Conservation (phyloP, 345 rosid species). For the Euphorbia pulcherrima region DNA sequence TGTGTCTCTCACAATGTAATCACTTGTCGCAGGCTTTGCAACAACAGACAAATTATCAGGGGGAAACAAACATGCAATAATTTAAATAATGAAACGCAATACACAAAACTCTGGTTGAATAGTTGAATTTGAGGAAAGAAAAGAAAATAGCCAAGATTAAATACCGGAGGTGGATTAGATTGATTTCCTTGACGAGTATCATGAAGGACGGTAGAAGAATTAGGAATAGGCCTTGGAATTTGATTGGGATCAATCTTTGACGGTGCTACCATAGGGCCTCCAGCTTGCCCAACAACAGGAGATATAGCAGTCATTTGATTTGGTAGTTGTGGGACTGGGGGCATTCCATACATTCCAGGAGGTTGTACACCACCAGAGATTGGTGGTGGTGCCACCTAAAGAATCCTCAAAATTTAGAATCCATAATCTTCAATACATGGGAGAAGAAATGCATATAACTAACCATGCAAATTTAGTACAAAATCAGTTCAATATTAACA, state of each 20-base stretch:
- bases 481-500: background rate
- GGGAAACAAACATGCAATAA: slow-evolving; percentile 8
- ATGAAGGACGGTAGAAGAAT: slow-evolving; percentile 54
- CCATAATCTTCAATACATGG: slow-evolving; percentile 4
- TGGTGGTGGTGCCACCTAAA: slow-evolving; percentile 52
- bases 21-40: slow-evolving; percentile 87
- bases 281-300: slow-evolving; percentile 74
- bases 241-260: slow-evolving; percentile 94
- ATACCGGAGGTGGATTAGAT: slow-evolving; percentile 91
- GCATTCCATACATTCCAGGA: slow-evolving; percentile 75
- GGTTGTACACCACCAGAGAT: slow-evolving; percentile 64
- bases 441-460: slow-evolving; percentile 4
- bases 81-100: slow-evolving; percentile 9
- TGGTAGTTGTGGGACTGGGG: slow-evolving; percentile 52
- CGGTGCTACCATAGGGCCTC: slow-evolving; percentile 56
- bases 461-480: background rate
- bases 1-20: slow-evolving; percentile 75
- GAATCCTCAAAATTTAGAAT: slow-evolving; percentile 25
- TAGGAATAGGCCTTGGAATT: slow-evolving; percentile 89
- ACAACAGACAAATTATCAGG: slow-evolving; percentile 21
- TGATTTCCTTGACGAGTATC: slow-evolving; percentile 87
- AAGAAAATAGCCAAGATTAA: slow-evolving; percentile 11
- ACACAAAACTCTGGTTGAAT: background rate
- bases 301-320: slow-evolving; percentile 81
- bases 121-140: slow-evolving; percentile 8